phyloP scores from a whole-genome alignment of 2,329 filamentous ascomycete species.

The Diaporthe longicolla region DNA sequence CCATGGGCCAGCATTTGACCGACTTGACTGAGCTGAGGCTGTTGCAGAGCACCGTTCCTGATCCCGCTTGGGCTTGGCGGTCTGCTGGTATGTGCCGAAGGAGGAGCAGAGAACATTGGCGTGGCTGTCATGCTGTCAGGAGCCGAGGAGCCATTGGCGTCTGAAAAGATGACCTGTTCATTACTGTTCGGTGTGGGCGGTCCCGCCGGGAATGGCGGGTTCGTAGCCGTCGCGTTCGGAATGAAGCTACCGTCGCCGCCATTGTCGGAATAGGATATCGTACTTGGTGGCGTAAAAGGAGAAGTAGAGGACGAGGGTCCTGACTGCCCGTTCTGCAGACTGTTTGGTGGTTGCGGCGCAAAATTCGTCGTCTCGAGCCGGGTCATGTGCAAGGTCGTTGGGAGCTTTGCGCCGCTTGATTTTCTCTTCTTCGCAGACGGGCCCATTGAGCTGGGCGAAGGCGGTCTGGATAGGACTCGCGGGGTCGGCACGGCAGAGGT shows the following conservation, averaged over 20 bases:
- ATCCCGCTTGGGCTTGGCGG: constrained; percentile 78
- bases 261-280: constrained; percentile 59
- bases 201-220: constrained; percentile 66
- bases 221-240: constrained; percentile 56
- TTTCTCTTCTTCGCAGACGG: constrained; percentile 87
- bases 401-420: constrained; percentile 79
- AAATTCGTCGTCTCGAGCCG: constrained; percentile 72
- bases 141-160: constrained; percentile 71
- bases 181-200: constrained; percentile 77
- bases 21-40: constrained; percentile 50
- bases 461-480: constrained; percentile 78
- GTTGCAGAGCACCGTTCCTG: constrained; percentile 59
- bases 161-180: constrained; percentile 70
- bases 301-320: constrained; percentile 59
- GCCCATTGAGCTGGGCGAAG: constrained; percentile 77
- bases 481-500: constrained; percentile 64
- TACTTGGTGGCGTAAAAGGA: constrained; percentile 65
- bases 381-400: constrained; percentile 85
- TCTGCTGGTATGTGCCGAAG: constrained; percentile 81
- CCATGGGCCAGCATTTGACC: constrained; percentile 36
- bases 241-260: constrained; percentile 62
- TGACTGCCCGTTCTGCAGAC: constrained; percentile 52
- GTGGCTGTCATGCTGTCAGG: constrained; percentile 76
- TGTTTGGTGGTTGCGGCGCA: constrained; percentile 52
- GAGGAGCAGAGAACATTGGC: constrained; percentile 79